A percentile compares a stretch with the other conserved stretches of the same genome.
phyloP scores from a whole-genome alignment of 495 filamentous ascomycete genomes.

The Neurospora sp. region DNA sequence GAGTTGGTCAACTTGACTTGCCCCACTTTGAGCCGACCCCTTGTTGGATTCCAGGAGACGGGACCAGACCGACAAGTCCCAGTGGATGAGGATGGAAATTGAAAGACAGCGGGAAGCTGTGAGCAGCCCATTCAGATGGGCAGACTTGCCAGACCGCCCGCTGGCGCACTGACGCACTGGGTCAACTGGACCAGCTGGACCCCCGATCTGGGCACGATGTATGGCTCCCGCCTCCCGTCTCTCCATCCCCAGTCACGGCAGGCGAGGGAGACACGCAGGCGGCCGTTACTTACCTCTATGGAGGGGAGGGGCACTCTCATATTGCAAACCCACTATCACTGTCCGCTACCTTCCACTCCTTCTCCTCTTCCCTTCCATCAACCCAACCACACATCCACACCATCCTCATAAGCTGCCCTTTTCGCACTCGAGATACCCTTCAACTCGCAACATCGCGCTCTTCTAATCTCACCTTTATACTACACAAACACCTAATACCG shows the following conservation, averaged over 20 bases:
- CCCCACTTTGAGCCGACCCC: neutral
- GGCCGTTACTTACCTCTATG: neutral
- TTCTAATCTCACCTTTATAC: constrained; percentile 6
- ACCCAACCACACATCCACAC: constrained; percentile 10
- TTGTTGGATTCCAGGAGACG: neutral
- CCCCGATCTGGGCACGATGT: neutral
- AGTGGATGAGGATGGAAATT: neutral
- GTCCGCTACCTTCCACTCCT: constrained; percentile 11
- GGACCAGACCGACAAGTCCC: neutral
- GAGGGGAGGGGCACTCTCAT: constrained; percentile 25
- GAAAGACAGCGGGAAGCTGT: neutral
- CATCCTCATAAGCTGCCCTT: constrained; percentile 6
- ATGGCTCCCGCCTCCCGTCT: neutral
- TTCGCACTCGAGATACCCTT: neutral
- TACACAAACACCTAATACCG: constrained; percentile 5
- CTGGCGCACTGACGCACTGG: neutral
- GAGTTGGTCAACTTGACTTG: neutral
- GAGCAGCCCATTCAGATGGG: neutral
- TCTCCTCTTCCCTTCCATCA: constrained; percentile 7
- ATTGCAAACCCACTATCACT: constrained; percentile 17
- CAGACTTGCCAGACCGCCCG: constrained; percentile 3
- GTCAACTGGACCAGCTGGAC: neutral
- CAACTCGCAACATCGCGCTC: constrained; percentile 3
- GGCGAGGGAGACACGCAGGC: constrained; percentile 7
- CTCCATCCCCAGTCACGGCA: neutral